A percentile compares a stretch with the other conserved stretches of the same genome.
These are phyloP conservation scores for Phaffia australis DNA, from an alignment of 768 basidiomycete species.

Conservation along the genomic window DNA sequence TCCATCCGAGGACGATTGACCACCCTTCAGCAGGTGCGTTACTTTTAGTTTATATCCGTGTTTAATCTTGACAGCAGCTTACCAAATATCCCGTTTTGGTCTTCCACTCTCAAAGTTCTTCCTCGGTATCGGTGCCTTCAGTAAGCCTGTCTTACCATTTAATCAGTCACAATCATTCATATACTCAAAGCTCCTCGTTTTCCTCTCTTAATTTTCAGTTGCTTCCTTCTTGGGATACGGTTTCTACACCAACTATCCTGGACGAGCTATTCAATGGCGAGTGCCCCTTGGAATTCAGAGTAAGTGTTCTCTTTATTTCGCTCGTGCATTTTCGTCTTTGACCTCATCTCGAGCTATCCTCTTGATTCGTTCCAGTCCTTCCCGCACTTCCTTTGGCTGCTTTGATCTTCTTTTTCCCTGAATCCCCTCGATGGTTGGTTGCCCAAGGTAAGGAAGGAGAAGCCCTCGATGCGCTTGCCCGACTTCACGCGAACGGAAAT, in stretches of 20 bases:
- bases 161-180: too few species aligned
- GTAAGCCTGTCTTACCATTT: too few species aligned
- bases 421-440: slow-evolving; percentile 42
- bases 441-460: slow-evolving; percentile 47
- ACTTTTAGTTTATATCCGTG: not conserved
- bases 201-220: too few species aligned
- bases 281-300: slow-evolving; percentile 42
- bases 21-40: slow-evolving; percentile 43
- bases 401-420: slow-evolving; percentile 48
- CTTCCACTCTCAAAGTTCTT: too few species aligned
- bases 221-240: slow-evolving; percentile 45
- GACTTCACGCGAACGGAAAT: slow-evolving; percentile 48
- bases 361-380: slow-evolving; percentile 27
- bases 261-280: slow-evolving; percentile 42
- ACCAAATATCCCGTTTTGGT: too few species aligned
- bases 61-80: not conserved
- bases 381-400: slow-evolving; percentile 46
- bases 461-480: slow-evolving; percentile 43
- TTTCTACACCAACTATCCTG: slow-evolving; percentile 30
- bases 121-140: slow-evolving; percentile 37
- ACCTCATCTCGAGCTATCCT: not conserved
- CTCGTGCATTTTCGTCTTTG: not conserved
- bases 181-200: too few species aligned
- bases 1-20: slow-evolving; percentile 50
- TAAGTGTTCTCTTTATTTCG: not conserved